Evolutionary conservation across 2,329 filamentous ascomycete species (phyloP).

Genomic region (Stagonosporopsis rhizophila): DNA sequence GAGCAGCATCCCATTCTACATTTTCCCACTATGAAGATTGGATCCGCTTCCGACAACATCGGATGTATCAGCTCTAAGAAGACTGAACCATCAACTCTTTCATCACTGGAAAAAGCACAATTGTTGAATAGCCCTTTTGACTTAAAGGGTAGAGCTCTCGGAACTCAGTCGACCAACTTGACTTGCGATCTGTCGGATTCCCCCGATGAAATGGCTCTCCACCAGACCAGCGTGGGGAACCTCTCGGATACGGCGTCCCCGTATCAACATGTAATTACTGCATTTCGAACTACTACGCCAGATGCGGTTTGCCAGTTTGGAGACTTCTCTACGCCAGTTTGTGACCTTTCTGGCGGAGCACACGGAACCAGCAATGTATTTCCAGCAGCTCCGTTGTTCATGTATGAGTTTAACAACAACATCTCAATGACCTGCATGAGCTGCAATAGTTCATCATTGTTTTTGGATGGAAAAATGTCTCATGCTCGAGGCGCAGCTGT

Average conservation of each 20-base stretch:
- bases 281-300: too few relatives aligned
- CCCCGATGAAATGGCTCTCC: background rate
- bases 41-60: background rate
- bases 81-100: background rate
- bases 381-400: too few relatives aligned
- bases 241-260: background rate
- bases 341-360: too few relatives aligned
- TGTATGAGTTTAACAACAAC: too few relatives aligned
- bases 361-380: too few relatives aligned
- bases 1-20: background rate
- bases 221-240: background rate
- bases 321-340: too few relatives aligned
- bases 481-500: background rate
- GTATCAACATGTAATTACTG: background rate
- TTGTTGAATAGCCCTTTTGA: background rate
- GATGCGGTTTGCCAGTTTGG: too few relatives aligned
- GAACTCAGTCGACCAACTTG: background rate
- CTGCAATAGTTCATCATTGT: background rate
- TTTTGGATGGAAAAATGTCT: background rate
- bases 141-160: background rate
- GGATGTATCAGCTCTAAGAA: background rate
- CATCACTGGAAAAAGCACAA: background rate
- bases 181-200: background rate
- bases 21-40: background rate
- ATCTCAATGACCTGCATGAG: too few relatives aligned